Evolutionary conservation across 345 rosid genomes (phyloP), one percentile per base, ranked within the genome.

Genomic region (Linum usitatissimum): DNA sequence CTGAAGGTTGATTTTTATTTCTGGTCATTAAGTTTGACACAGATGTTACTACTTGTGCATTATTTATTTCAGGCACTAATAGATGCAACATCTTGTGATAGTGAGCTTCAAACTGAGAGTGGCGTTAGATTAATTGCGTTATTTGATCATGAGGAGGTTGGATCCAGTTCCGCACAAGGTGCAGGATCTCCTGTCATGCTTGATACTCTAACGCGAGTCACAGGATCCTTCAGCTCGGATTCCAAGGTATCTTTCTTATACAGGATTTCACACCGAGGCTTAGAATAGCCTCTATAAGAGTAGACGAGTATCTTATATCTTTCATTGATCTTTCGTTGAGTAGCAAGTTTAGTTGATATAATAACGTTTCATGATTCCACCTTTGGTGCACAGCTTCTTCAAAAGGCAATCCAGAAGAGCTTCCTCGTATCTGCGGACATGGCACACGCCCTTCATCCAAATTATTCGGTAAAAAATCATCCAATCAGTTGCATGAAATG

Each of bases 371-470:
- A n/a, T 48, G 57, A n/a, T n/a, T n/a, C n/a, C n/a, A n/a, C n/a
- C 62, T 64, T 60, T 71, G 58, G 6, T 34, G 38, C 8, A 17
- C 85, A 90, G 99, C 73, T 84, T 71, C 82, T 86, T 69, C 81
- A 80, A 73, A 93, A 87, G 76, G 96, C 97, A 9, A 81, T 84
- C 56, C 99, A 93, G 70, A 86, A 61, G 79, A 93, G 97, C 75
- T 81, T 82, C 76, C 79, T 90, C 40, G 97, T 93, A 12, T 90
- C 97, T 18, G 95, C 99, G 62, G 97, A 93, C 76, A 90, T 93
- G 99, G 97, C 97, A 3, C 99, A 93, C 76, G 97, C 97, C 71
- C 72, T 90, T 18, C 99, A 93, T 76, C 97, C 99, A 30, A 93
- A 93, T 76, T 93, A 83, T 64, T 78, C 74, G 89, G 97, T 88